Conservation (phyloP, 352 stramenopile species). For the Phytophthora megakarya region DNA sequence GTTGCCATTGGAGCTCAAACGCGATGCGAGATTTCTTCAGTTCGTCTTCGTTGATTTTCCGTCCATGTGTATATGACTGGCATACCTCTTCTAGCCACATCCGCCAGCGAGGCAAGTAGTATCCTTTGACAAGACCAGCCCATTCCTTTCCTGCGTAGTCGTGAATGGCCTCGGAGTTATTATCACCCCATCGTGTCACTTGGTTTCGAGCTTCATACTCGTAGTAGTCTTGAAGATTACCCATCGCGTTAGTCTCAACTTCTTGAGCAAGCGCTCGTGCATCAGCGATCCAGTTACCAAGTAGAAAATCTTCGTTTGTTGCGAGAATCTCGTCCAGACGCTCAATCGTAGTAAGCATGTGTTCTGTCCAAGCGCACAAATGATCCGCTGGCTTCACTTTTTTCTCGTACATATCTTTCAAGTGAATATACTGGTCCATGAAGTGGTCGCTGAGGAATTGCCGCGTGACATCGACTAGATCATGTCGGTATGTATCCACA, state of each 20-base stretch:
- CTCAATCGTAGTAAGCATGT: conserved; percentile 55
- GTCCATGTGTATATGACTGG: conserved; percentile 63
- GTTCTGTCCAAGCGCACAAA: conserved; percentile 46
- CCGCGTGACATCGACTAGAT: conserved; percentile 81
- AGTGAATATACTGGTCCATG: conserved; percentile 59
- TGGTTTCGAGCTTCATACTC: conserved; percentile 87
- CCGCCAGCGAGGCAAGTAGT: conserved; percentile 74
- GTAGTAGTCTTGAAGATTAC: conserved; percentile 56
- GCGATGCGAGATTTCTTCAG: conserved; percentile 52
- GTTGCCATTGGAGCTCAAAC: conserved; percentile 82
- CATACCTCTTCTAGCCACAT: conserved; percentile 77
- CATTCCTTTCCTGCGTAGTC: conserved; percentile 85
- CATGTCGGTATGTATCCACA: conserved; percentile 74
- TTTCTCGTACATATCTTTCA: conserved; percentile 53
- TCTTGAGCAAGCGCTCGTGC: conserved; percentile 51
- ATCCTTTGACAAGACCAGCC: conserved; percentile 65
- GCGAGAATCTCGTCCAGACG: conserved; percentile 68
- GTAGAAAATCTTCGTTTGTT: conserved; percentile 69
- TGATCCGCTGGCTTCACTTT: conserved; percentile 38
- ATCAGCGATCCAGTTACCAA: conserved; percentile 74
- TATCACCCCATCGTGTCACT: conserved; percentile 79
- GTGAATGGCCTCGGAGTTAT: conserved; percentile 73
- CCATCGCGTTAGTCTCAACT: conserved; percentile 3
- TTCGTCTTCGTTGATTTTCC: conserved; percentile 54
- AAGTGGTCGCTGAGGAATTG: conserved; percentile 76